These are phyloP conservation scores for Microdochium bolleyi DNA, from an alignment of 2,329 filamentous ascomycete genomes.

Conservation along the genomic window DNA sequence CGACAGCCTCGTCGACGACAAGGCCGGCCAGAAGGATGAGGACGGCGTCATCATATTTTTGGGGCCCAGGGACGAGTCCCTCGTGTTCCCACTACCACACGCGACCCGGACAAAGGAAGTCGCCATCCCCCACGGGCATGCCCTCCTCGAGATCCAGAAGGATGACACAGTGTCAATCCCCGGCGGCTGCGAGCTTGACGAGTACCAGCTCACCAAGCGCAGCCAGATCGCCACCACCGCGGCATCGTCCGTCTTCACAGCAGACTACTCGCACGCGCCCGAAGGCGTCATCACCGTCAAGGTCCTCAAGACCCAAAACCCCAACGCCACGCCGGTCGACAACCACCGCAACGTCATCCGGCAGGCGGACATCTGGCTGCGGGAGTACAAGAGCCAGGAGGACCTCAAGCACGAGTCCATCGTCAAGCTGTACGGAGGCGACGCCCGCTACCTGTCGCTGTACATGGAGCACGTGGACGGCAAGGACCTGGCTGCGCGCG, in stretches of 20 bases:
- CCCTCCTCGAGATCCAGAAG: constrained; percentile 40
- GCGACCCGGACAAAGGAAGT: constrained; percentile 38
- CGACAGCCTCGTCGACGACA: constrained; percentile 12
- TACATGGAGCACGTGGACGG: constrained; percentile 57
- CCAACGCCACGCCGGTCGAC: constrained; percentile 33
- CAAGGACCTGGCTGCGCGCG: constrained; percentile 40
- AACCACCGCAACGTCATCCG: constrained; percentile 48
- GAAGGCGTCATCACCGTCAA: constrained; percentile 52
- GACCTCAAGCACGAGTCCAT: constrained; percentile 49
- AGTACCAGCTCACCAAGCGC: constrained; percentile 46
- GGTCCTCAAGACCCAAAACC: constrained; percentile 45
- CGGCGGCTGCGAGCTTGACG: constrained; percentile 40
- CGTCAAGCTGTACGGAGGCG: constrained; percentile 49
- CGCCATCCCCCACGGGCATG: constrained; percentile 34
- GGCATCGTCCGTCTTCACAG: constrained; percentile 48
- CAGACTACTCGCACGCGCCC: constrained; percentile 41
- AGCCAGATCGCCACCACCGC: constrained; percentile 48
- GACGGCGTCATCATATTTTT: constrained; percentile 50
- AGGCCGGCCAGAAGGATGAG: constrained; percentile 20
- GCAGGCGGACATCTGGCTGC: constrained; percentile 52
- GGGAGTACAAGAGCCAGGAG: constrained; percentile 48
- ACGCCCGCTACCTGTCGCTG: constrained; percentile 50
- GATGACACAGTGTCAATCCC: constrained; percentile 41
- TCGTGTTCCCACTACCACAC: constrained; percentile 44
- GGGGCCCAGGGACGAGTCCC: constrained; percentile 37